Conservation (phyloP, 352 stramenopile genomes). For the Globisporangium viniferum region DNA sequence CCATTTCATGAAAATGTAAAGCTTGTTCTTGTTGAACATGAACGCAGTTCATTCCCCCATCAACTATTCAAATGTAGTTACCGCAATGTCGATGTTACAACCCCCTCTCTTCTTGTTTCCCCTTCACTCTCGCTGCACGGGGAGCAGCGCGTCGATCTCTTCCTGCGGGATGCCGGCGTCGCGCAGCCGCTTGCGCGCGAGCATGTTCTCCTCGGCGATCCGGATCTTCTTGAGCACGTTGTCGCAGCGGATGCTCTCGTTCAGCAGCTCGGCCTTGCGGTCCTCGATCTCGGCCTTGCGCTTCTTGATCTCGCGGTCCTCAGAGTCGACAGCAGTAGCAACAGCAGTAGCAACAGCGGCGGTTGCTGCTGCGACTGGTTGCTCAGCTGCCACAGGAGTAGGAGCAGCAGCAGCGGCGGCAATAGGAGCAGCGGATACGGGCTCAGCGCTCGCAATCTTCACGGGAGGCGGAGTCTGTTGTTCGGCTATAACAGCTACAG, state of each 20-base stretch:
- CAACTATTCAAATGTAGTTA: neutral
- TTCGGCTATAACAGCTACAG: neutral
- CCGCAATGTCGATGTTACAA: neutral
- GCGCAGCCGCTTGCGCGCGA: slow-evolving; percentile 42
- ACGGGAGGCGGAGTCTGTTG: neutral
- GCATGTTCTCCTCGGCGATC: slow-evolving; percentile 19
- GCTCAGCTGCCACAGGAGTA: neutral
- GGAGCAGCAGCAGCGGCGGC: neutral
- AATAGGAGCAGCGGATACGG: too few species aligned
- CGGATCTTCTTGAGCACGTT: slow-evolving; percentile 15
- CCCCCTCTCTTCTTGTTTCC: neutral
- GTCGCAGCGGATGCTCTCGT: slow-evolving; percentile 18
- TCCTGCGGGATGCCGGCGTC: slow-evolving; percentile 25
- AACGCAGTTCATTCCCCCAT: neutral
- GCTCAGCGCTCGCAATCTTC: neutral
- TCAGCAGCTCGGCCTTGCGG: slow-evolving; percentile 9
- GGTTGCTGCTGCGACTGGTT: neutral
- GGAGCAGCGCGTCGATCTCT: slow-evolving; percentile 24
- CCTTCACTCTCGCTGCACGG: neutral
- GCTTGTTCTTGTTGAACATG: too few species aligned
- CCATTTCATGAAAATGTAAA: too few species aligned
- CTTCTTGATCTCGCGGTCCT: slow-evolving; percentile 1
- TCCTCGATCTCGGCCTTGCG: slow-evolving; percentile 14
- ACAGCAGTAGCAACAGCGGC: too few species aligned
- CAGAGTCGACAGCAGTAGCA: neutral